Evolutionary conservation across 768 basidiomycete species (phyloP), one percentile per base, ranked within the genome.

Genomic region (Porphyrellus cyaneotinctus): DNA sequence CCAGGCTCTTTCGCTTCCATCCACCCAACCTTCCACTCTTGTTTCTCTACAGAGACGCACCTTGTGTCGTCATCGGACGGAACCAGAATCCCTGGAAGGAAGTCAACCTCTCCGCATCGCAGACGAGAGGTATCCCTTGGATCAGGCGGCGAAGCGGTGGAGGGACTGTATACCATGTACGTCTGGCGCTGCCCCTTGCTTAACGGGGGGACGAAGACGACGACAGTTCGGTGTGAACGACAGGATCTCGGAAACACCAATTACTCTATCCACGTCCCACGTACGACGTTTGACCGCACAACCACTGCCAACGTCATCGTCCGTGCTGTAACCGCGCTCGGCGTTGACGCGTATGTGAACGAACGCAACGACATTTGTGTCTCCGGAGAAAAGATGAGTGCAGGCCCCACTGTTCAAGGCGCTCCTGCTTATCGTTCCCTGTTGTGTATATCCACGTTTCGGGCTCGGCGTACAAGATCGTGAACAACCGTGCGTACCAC

Each of bases 11-110:
- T 66, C 82, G 91, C 61, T 82, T 90, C 61, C 82, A 87, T 42
- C 73, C 81, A 3, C 75, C 77, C 6, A 72, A 83, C 4, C 71
- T 78, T 33, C 91, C 93, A 1, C 75, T 95, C 37, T 77, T 99
- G 18, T 78, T 97, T 42, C 70, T 99, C 49, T 99, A 97, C 68
- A 83, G 91, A 28, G 89, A 97, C 65, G 67, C 72, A 0, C 91
- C 93, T 3, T 94, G 93, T 62, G 91, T 98, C 17, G 79, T 99
- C 49, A 91, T 98, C 49, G 95, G 95, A 0, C 76, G 95, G 47
- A 95, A 97, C 67, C 97, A 99, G 74, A 97, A 97, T 60, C 95
- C 95, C 15, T 98, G 95, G 95, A 97, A 92, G 66, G 95, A 99
- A 64, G 84, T 94, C 59, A 95, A 95, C 61, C 78, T 95, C 44